A percentile compares a stretch with the other conserved stretches of the same genome.
Evolutionary conservation across 768 basidiomycete genomes (phyloP).

Genomic region (Chlorophyllum brunneum): DNA sequence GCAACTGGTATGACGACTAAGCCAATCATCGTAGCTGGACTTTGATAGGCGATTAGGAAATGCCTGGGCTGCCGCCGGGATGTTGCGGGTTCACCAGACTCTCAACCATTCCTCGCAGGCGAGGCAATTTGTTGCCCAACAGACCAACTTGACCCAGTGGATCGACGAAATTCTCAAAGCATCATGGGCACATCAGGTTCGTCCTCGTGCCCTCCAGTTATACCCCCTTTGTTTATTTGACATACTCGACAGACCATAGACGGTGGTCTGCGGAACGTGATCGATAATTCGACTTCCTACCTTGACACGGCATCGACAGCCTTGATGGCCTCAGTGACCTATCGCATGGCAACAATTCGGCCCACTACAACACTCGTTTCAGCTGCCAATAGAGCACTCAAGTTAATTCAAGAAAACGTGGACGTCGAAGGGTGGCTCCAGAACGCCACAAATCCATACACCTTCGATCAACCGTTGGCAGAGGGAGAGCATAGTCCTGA

Average conservation of each 20-base stretch:
- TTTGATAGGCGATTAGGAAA: slow-evolving; percentile 36
- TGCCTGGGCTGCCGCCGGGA: slow-evolving; percentile 66
- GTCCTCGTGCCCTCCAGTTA: neutral
- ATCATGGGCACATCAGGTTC: slow-evolving; percentile 43
- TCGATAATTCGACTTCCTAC: slow-evolving; percentile 47
- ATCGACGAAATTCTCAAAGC: slow-evolving; percentile 46
- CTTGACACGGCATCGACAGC: slow-evolving; percentile 53
- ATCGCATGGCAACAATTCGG: slow-evolving; percentile 46
- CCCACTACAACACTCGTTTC: slow-evolving; percentile 31
- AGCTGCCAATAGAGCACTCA: slow-evolving; percentile 36
- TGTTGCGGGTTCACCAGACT: slow-evolving; percentile 55
- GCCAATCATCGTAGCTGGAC: neutral
- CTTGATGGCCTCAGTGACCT: slow-evolving; percentile 52
- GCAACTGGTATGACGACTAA: slow-evolving; percentile 38
- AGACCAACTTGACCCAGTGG: slow-evolving; percentile 46
- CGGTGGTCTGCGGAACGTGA: slow-evolving; percentile 50
- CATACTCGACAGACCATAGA: slow-evolving; percentile 28
- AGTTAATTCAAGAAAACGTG: slow-evolving; percentile 33
- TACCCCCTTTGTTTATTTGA: neutral
- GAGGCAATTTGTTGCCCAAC: slow-evolving; percentile 32
- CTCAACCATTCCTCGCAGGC: slow-evolving; percentile 43
- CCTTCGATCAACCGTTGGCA: slow-evolving; percentile 36
- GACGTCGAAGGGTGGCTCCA: slow-evolving; percentile 40
- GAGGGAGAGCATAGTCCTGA: slow-evolving; percentile 46
- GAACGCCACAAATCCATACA: slow-evolving; percentile 45